Percentiles rank a stretch among this genome's conserved stretches.
Conservation (phyloP, 306 rosid species). For the Cucurbita maxima region DNA sequence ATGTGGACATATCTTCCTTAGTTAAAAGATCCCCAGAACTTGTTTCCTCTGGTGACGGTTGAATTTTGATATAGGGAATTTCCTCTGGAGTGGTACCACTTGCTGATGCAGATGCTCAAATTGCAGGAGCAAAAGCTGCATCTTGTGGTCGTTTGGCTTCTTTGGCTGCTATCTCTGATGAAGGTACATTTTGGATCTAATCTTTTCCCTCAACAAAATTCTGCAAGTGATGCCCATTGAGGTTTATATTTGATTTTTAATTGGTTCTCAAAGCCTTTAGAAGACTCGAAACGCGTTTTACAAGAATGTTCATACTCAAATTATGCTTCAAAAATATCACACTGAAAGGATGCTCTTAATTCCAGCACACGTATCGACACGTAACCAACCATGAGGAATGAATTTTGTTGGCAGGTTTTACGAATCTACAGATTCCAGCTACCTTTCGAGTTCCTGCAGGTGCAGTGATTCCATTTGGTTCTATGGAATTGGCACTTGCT, state of each 20-base stretch:
- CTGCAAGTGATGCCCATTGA: neutral
- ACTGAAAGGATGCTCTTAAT: neutral
- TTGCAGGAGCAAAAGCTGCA: slow-evolving; percentile 94
- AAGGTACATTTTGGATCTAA: slow-evolving; percentile 29
- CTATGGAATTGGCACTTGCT: slow-evolving; percentile 70
- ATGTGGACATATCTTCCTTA: neutral
- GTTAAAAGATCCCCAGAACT: neutral
- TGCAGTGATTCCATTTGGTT: slow-evolving; percentile 88
- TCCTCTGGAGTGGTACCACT: slow-evolving; percentile 51
- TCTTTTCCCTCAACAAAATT: neutral
- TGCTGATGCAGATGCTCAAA: slow-evolving; percentile 53
- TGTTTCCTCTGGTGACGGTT: neutral
- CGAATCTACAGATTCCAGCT: slow-evolving; percentile 73
- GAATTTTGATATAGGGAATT: slow-evolving; percentile 34
- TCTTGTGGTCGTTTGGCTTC: slow-evolving; percentile 72
- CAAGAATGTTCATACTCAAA: neutral
- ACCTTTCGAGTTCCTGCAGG: slow-evolving; percentile 70
- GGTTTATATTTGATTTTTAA: too few species aligned
- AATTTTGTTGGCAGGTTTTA: slow-evolving; percentile 40
- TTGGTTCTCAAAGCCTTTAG: too few species aligned
- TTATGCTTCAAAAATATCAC: neutral
- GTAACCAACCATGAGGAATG: neutral
- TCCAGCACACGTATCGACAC: neutral
- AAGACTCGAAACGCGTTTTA: neutral
- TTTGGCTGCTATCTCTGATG: slow-evolving; percentile 54